Conservation (phyloP, 768 basidiomycete genomes). For the Solioccasus polychromus region DNA sequence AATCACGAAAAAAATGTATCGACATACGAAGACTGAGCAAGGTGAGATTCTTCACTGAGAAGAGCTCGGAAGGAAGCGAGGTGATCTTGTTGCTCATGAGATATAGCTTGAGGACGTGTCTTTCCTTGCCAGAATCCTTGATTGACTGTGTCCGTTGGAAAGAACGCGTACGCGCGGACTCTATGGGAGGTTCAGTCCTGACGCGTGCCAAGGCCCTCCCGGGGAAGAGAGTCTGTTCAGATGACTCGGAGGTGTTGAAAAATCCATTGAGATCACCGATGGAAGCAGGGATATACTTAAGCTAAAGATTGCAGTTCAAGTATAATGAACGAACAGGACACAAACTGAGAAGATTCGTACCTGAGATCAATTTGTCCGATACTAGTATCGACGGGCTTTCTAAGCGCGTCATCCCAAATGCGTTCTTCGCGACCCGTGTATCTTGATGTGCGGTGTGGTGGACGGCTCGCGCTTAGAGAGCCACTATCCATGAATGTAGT, state of each 20-base stretch:
- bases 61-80: conserved; percentile 54
- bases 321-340: conserved; percentile 10
- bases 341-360: conserved; percentile 34
- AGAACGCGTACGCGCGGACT: conserved; percentile 19
- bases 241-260: conserved; percentile 40
- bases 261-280: conserved; percentile 46
- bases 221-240: conserved; percentile 26
- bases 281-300: conserved; percentile 49
- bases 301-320: conserved; percentile 32
- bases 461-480: conserved; percentile 10
- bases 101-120: conserved; percentile 54
- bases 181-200: conserved; percentile 32
- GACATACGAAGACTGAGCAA: conserved; percentile 63
- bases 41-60: conserved; percentile 53
- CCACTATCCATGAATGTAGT: conserved; percentile 15
- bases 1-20: not conserved
- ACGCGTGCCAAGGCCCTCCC: conserved; percentile 34
- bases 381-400: conserved; percentile 43
- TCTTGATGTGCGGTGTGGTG: conserved; percentile 10
- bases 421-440: conserved; percentile 32
- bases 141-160: conserved; percentile 28
- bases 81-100: conserved; percentile 55
- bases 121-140: conserved; percentile 36
- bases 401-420: conserved; percentile 49
- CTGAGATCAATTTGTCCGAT: conserved; percentile 52